A percentile compares a stretch with the other conserved stretches of the same genome.
Conservation (phyloP, 805 yeast genomes). For the Metschnikowia bowlesiae region DNA sequence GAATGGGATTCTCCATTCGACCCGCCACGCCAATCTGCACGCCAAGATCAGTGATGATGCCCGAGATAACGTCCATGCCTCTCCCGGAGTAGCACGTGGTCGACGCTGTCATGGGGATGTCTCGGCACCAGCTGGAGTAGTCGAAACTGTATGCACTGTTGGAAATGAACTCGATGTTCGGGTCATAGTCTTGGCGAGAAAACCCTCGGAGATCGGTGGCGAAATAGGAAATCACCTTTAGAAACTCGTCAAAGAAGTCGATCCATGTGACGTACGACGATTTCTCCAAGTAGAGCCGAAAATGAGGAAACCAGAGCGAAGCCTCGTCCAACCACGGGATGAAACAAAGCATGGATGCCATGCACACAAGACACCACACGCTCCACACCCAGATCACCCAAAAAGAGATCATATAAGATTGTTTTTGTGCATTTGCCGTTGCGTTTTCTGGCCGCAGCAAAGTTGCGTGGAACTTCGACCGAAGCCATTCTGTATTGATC, state of each 20-base stretch:
- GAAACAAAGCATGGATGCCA: constrained; percentile 8
- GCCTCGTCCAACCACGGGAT: constrained; percentile 11
- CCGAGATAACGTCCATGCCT: constrained; percentile 47
- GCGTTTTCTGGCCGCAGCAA: not conserved
- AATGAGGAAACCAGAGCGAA: constrained; percentile 32
- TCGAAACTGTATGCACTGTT: constrained; percentile 41
- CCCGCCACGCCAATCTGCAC: constrained; percentile 41
- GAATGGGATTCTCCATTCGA: constrained; percentile 31
- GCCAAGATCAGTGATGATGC: constrained; percentile 49
- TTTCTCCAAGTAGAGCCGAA: constrained; percentile 33
- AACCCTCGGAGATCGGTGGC: constrained; percentile 37
- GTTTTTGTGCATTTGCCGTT: not conserved
- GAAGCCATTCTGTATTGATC: not conserved
- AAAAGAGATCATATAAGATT: not conserved
- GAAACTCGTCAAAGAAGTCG: constrained; percentile 34
- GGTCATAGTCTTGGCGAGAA: constrained; percentile 8
- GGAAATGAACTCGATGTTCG: constrained; percentile 14
- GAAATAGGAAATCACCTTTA: constrained; percentile 41
- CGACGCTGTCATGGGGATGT: constrained; percentile 18
- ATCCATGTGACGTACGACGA: constrained; percentile 34
- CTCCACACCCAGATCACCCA: constrained; percentile 8
- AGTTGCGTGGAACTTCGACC: not conserved
- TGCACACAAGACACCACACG: constrained; percentile 8
- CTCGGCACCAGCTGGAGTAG: constrained; percentile 47
- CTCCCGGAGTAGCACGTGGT: constrained; percentile 29